Evolutionary conservation across 2,329 filamentous ascomycete genomes (phyloP).

Genomic region (Daldinia sp.): DNA sequence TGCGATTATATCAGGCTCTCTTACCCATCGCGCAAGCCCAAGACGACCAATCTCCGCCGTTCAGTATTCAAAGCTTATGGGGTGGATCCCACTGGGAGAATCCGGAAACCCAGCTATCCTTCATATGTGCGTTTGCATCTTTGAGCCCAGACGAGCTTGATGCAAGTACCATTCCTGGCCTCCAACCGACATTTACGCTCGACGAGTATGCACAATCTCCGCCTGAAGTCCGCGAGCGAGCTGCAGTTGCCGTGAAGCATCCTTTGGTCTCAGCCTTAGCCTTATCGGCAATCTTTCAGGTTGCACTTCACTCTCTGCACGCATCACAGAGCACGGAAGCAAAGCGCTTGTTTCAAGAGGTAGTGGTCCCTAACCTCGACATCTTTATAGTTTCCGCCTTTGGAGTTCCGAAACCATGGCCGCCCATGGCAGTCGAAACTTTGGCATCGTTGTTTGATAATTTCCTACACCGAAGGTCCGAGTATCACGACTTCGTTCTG

Average conservation of each 20-base stretch:
- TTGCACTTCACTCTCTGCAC: conserved; percentile 70
- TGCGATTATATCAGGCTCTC: conserved; percentile 83
- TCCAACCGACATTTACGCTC: conserved; percentile 80
- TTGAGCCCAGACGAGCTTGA: conserved; percentile 82
- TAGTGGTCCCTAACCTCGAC: conserved; percentile 78
- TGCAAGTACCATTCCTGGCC: conserved; percentile 83
- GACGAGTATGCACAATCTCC: conserved; percentile 66
- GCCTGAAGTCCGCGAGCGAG: conserved; percentile 64
- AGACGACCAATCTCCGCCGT: conserved; percentile 64
- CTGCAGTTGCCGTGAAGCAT: conserved; percentile 77
- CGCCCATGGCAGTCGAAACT: conserved; percentile 78
- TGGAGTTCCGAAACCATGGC: conserved; percentile 82
- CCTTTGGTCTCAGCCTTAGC: conserved; percentile 91
- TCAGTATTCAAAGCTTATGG: conserved; percentile 92
- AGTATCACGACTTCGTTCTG: conserved; percentile 87
- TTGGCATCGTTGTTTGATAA: conserved; percentile 82
- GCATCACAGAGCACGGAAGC: conserved; percentile 73
- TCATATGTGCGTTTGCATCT: conserved; percentile 87
- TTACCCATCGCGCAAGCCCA: conserved; percentile 73
- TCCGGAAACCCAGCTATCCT: conserved; percentile 90
- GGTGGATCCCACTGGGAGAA: conserved; percentile 85
- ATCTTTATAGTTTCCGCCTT: conserved; percentile 84
- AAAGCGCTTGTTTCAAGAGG: conserved; percentile 73
- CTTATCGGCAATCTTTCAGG: conserved; percentile 75
- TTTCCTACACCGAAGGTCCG: conserved; percentile 82